Evolutionary conservation across 495 filamentous ascomycete genomes (phyloP), one percentile per base, ranked within the genome.

Genomic region (Clohesyomyces aquaticus): DNA sequence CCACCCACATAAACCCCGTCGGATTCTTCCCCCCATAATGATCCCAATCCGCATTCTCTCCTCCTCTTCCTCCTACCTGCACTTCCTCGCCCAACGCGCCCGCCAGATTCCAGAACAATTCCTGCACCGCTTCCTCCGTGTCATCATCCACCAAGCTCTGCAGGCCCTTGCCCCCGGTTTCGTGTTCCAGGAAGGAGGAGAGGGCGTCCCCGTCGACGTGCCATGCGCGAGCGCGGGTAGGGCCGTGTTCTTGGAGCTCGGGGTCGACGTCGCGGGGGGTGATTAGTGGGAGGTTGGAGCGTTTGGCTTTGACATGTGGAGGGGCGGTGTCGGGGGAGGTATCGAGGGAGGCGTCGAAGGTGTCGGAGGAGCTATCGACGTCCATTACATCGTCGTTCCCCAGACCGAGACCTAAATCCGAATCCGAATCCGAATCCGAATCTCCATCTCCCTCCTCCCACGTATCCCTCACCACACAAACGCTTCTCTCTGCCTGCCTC

Each of bases 401-500:
- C n/a, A n/a, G n/a, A n/a, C n/a, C n/a, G n/a, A n/a, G n/a, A n/a
- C n/a, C n/a, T n/a, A n/a, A n/a, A n/a, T n/a, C n/a, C n/a, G n/a
- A n/a, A n/a, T n/a, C n/a, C n/a, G n/a, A n/a, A n/a, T n/a, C n/a
- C n/a, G n/a, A n/a, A n/a, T n/a, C n/a, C n/a, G n/a, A n/a, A n/a
- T n/a, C n/a, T n/a, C n/a, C n/a, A n/a, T n/a, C n/a, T n/a, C 32
- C 14, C 32, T 38, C 14, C 6, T 14, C 14, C 14, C 32, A 6
- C 32, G 14, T 38, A 6, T 38, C 14, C 32, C 6, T 6, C 32
- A 38, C 32, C 32, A 38, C 32, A 38, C 14, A 38, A 61, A 52
- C 14, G 52, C n/a, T 16, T 51, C 57, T 10, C 19, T n/a, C 46
- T n/a, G 46, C 46, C 18, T 51, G 29, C 12, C 59, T 29, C 22